These are phyloP conservation scores for Clonostachys sp. DNA, from an alignment of 2,329 filamentous ascomycete genomes.

Conservation along the genomic window DNA sequence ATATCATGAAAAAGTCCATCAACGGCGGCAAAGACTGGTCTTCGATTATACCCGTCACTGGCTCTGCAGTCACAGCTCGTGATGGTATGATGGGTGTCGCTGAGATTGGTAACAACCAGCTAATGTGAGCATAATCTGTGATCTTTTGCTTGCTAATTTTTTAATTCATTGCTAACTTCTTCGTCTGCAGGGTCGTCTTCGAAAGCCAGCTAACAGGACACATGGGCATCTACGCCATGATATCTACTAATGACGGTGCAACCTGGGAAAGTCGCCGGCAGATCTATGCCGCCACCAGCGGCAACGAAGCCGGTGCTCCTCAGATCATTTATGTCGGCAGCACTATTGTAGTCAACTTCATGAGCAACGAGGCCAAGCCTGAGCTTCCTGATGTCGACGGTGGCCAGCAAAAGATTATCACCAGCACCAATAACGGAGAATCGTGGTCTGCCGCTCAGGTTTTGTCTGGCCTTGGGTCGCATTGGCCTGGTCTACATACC, in stretches of 20 bases:
- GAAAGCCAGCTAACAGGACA: slow-evolving; percentile 25
- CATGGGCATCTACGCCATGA: slow-evolving; percentile 29
- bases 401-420: slow-evolving; percentile 19
- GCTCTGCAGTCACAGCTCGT: slow-evolving; percentile 20
- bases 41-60: slow-evolving; percentile 22
- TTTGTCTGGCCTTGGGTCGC: slow-evolving; percentile 13
- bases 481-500: slow-evolving; percentile 22
- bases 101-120: slow-evolving; percentile 13
- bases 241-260: slow-evolving; percentile 30
- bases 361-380: slow-evolving; percentile 33
- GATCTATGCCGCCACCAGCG: slow-evolving; percentile 24
- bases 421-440: slow-evolving; percentile 14
- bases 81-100: slow-evolving; percentile 42
- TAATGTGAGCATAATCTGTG: slow-evolving; percentile 19
- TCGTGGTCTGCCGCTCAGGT: slow-evolving; percentile 17
- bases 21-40: slow-evolving; percentile 34
- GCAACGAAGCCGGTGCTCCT: slow-evolving; percentile 23
- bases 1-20: slow-evolving; percentile 26
- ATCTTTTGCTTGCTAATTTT: too few relatives aligned
- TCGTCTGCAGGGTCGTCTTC: slow-evolving; percentile 25
- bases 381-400: slow-evolving; percentile 10
- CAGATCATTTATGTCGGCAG: slow-evolving; percentile 34
- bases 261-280: slow-evolving; percentile 29
- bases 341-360: slow-evolving; percentile 34
- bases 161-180: background rate